A percentile compares a stretch with the other conserved stretches of the same genome.
Evolutionary conservation across 2,329 filamentous ascomycete species (phyloP).

Genomic region (Lachnellula willkommii): DNA sequence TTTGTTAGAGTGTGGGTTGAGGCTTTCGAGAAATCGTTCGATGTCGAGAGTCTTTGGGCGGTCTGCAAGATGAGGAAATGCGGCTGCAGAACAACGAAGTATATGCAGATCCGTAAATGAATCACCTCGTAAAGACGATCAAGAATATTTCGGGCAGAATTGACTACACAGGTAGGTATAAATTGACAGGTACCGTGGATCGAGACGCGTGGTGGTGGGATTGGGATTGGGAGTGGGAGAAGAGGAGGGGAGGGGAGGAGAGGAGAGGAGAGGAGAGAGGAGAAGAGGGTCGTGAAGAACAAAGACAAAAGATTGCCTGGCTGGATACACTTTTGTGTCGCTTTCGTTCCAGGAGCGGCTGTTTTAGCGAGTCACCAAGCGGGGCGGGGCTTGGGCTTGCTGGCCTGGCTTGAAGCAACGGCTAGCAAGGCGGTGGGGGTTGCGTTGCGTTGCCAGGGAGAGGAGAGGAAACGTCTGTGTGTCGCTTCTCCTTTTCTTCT

Average conservation of each 20-base stretch:
- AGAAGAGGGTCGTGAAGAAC: background rate
- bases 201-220: slow-evolving; percentile 18
- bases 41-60: background rate
- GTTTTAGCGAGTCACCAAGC: no score
- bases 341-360: no score
- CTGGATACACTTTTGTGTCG: background rate
- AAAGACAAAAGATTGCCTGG: background rate
- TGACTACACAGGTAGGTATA: slow-evolving; percentile 27
- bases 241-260: slow-evolving; percentile 14
- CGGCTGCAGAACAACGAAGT: slow-evolving; percentile 6
- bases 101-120: slow-evolving; percentile 9
- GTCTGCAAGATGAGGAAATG: slow-evolving; percentile 11
- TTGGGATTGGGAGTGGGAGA: slow-evolving; percentile 6
- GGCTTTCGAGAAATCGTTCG: slow-evolving; percentile 1
- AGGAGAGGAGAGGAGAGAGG: slow-evolving; percentile 6
- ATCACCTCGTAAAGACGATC: slow-evolving; percentile 10
- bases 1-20: slow-evolving; percentile 9
- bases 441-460: no score
- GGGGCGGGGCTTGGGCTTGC: no score
- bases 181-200: slow-evolving; percentile 25
- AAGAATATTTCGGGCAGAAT: slow-evolving; percentile 20
- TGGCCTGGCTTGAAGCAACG: no score
- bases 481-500: no score
- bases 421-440: no score
- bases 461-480: no score